Base-by-base conservation (phyloP, 495 filamentous ascomycete genomes). In the Neurospora intermedia region DNA sequence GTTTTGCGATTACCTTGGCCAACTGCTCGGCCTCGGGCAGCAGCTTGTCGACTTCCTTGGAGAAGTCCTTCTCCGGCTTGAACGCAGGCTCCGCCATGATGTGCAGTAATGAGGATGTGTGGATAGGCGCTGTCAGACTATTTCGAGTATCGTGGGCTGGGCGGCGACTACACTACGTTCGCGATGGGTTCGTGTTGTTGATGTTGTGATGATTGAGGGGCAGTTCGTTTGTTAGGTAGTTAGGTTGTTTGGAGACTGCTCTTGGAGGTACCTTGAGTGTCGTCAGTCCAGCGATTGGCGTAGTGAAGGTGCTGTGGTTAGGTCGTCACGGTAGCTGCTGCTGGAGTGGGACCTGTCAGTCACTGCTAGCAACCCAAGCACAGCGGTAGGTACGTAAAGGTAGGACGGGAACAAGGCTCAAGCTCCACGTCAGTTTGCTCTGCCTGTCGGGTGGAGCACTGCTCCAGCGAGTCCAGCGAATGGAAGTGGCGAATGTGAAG, bases 31-130 rank as follows among this genome's bases (percentile, higher is more conserved):
- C 93, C 81, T 97, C 93, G 71, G 93, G 92, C 80, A 99, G 88
- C 83, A 92, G 88, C 83, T 91, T 90, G 86, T 99, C 94, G 77
- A 91, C 92, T 82, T 97, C 93, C 84, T 95, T 96, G 79, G 91
- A 91, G 88, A 91, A 90, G 84, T 90, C 89, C 86, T 89, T 89
- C 85, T 90, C 89, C 75, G 89, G 88, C 84, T 85, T 86, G 79
- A 87, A 78, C 74, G 82, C 79, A 74, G 82, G 77, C 76, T 87
- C 85, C 69, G 85, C 81, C 85, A 87, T 87, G 69, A 66, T 82
- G 75, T 73, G 70, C 41, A 75, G 41, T 69, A 59, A 15, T 20
- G 31, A 38, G 9, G 15, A 66, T 18, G 54, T 66, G 31, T 66
- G 54, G 27, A 38, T 35, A 15, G 54, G 54, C 23, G 48, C 54